These are phyloP conservation scores for Xylogone sp. DNA, from an alignment of 2,329 filamentous ascomycete genomes.

Conservation along the genomic window DNA sequence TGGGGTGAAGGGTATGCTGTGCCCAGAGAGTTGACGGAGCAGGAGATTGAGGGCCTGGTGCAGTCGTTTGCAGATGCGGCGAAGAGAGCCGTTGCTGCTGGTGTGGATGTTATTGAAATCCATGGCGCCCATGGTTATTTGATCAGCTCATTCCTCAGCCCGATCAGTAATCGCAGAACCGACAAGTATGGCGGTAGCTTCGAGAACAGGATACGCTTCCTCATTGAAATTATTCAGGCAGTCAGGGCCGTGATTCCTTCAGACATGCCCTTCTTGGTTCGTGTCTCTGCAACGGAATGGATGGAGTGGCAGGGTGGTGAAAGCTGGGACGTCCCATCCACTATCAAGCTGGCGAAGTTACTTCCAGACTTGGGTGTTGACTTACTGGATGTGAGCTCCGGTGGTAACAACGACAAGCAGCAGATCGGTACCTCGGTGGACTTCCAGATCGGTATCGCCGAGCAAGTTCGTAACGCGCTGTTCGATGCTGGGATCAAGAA, in stretches of 20 bases:
- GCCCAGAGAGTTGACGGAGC: slow-evolving; percentile 54
- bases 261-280: slow-evolving; percentile 52
- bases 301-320: slow-evolving; percentile 38
- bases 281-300: slow-evolving; percentile 62
- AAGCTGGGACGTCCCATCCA: slow-evolving; percentile 20
- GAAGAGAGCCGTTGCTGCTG: slow-evolving; percentile 37
- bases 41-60: slow-evolving; percentile 33
- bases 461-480: slow-evolving; percentile 65
- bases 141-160: slow-evolving; percentile 60
- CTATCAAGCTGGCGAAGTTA: slow-evolving; percentile 60
- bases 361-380: slow-evolving; percentile 75
- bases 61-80: slow-evolving; percentile 32
- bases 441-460: slow-evolving; percentile 74
- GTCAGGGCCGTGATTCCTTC: slow-evolving; percentile 49
- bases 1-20: slow-evolving; percentile 36
- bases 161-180: slow-evolving; percentile 55
- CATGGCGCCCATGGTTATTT: slow-evolving; percentile 65
- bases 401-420: slow-evolving; percentile 63
- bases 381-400: slow-evolving; percentile 76
- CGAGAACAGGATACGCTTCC: slow-evolving; percentile 61
- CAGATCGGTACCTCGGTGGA: slow-evolving; percentile 55
- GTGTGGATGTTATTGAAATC: slow-evolving; percentile 62
- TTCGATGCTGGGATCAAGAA: slow-evolving; percentile 40
- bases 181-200: slow-evolving; percentile 64
- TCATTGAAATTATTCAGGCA: slow-evolving; percentile 49